Conservation (phyloP, 2,329 filamentous ascomycete genomes). For the Cercospora sojina region DNA sequence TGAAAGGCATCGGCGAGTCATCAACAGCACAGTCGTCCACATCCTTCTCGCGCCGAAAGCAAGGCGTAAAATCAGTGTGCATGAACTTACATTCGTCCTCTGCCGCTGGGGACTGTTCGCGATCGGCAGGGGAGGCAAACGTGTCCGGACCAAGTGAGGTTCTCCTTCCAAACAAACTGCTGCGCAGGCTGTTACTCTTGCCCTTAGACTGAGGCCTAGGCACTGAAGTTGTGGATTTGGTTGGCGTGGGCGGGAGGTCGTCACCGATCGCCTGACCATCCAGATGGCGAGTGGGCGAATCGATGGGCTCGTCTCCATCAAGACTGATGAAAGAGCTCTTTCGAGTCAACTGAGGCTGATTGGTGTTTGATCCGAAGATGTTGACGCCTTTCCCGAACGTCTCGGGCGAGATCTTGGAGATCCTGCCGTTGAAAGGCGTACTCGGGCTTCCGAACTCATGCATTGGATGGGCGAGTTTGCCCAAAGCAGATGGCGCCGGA, state of each 20-base stretch:
- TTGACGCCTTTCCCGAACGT: slow-evolving; percentile 65
- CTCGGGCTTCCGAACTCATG: slow-evolving; percentile 77
- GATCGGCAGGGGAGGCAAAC: slow-evolving; percentile 44
- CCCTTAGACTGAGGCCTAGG: slow-evolving; percentile 48
- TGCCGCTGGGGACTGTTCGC: slow-evolving; percentile 31
- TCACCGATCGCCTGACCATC: slow-evolving; percentile 62
- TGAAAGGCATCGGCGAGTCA: slow-evolving; percentile 36
- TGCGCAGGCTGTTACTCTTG: slow-evolving; percentile 53
- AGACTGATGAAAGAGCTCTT: slow-evolving; percentile 75
- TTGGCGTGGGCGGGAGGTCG: slow-evolving; percentile 90
- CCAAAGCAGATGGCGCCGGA: slow-evolving; percentile 56
- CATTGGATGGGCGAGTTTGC: slow-evolving; percentile 62
- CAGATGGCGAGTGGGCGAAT: slow-evolving; percentile 55
- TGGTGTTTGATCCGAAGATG: slow-evolving; percentile 60
- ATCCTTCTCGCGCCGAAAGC: slow-evolving; percentile 29
- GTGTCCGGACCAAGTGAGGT: slow-evolving; percentile 49
- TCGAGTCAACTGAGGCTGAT: slow-evolving; percentile 51
- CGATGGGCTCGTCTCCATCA: slow-evolving; percentile 65
- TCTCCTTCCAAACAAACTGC: slow-evolving; percentile 51
- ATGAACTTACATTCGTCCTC: slow-evolving; percentile 42
- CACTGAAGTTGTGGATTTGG: slow-evolving; percentile 63
- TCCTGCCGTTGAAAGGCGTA: slow-evolving; percentile 71
- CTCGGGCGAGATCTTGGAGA: slow-evolving; percentile 61
- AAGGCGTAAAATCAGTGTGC: slow-evolving; percentile 30
- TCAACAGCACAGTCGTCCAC: slow-evolving; percentile 24